Percentiles rank a stretch among this genome's conserved stretches.
Conservation (phyloP, 2,329 filamentous ascomycete species). For the Xylariales sp. region DNA sequence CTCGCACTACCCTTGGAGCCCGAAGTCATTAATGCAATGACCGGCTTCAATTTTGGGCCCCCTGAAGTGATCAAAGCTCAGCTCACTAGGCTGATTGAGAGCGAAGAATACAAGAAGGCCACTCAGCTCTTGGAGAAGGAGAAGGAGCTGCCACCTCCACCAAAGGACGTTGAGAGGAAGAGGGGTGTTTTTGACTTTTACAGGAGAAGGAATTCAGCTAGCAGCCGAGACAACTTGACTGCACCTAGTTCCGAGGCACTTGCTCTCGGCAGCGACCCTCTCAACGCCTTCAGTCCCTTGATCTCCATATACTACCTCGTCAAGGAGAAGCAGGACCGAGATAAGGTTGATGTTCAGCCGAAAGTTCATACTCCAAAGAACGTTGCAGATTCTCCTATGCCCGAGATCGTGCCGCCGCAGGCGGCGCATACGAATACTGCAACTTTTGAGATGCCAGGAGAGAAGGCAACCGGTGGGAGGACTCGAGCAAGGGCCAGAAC, state of each 20-base stretch:
- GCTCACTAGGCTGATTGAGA: conserved; percentile 81
- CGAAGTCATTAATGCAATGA: conserved; percentile 87
- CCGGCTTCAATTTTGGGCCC: conserved; percentile 93
- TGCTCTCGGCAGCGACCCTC: conserved; percentile 74
- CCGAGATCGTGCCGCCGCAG: conserved; percentile 75
- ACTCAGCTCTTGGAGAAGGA: conserved; percentile 67
- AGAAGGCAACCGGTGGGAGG: conserved; percentile 78
- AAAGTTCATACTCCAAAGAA: conserved; percentile 30
- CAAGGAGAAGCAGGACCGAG: conserved; percentile 87
- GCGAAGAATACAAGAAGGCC: conserved; percentile 87
- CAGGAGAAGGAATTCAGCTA: conserved; percentile 84
- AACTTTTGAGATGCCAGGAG: conserved; percentile 82
- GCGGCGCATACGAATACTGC: conserved; percentile 84
- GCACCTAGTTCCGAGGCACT: conserved; percentile 83
- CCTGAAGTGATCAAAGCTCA: conserved; percentile 78
- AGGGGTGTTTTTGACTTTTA: conserved; percentile 96
- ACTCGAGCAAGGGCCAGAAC: conserved; percentile 83
- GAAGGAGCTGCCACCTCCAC: conserved; percentile 53
- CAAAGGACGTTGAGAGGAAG: conserved; percentile 70
- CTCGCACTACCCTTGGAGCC: conserved; percentile 78
- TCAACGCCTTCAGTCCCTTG: conserved; percentile 89
- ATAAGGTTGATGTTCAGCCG: conserved; percentile 40
- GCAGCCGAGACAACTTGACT: conserved; percentile 80
- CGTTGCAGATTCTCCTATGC: conserved; percentile 47
- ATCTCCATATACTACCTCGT: conserved; percentile 95